phyloP scores from a whole-genome alignment of 1,284 basidiomycete genomes.

The Schizophyllum amplum region DNA sequence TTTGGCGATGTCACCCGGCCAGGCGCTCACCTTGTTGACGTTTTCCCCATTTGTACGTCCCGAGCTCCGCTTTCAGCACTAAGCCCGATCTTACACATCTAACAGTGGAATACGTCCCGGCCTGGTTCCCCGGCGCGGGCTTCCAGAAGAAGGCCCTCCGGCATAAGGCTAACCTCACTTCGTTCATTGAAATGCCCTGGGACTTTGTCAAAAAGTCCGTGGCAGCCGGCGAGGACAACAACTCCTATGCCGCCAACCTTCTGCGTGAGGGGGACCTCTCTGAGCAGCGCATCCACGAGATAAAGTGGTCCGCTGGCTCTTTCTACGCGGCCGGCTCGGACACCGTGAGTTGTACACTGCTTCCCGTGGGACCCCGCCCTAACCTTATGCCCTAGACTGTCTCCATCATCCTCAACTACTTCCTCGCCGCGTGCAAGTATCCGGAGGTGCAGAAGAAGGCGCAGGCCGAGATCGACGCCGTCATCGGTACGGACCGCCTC shows the following conservation, averaged over 20 bases:
- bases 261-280: conserved; percentile 6
- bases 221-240: conserved; percentile 26
- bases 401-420: not conserved
- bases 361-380: not conserved
- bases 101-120: conserved; percentile 36
- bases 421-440: not conserved
- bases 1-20: conserved; percentile 8
- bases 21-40: conserved; percentile 9
- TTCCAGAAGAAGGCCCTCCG: conserved; percentile 39
- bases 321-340: conserved; percentile 14
- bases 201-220: conserved; percentile 39
- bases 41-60: conserved; percentile 5
- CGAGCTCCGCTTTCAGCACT: not conserved
- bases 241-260: conserved; percentile 22
- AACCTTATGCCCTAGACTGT: conserved; percentile 18
- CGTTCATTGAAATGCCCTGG: conserved; percentile 33
- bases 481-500: not conserved
- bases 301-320: conserved; percentile 14
- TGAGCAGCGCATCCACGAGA: conserved; percentile 1
- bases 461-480: not conserved
- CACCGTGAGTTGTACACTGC: conserved; percentile 1
- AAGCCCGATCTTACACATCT: not conserved
- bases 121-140: conserved; percentile 37
- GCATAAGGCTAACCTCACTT: conserved; percentile 29
- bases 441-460: not conserved